phyloP scores from a whole-genome alignment of 148 eudicot species.

The Camellia japonica region DNA sequence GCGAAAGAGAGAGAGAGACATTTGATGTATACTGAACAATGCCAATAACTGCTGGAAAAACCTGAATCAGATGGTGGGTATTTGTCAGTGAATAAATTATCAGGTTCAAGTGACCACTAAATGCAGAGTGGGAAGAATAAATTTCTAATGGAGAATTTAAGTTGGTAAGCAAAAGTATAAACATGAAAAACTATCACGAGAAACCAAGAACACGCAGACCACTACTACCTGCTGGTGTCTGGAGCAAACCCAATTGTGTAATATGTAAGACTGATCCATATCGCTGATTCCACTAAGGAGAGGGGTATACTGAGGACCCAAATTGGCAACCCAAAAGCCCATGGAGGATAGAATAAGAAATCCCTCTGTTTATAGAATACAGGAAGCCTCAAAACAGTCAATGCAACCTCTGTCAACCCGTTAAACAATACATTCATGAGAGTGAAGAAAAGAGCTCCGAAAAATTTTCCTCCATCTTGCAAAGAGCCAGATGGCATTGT shows the following conservation, averaged over 20 bases:
- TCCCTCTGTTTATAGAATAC: conserved; percentile 69
- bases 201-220: neutral
- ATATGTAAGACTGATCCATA: conserved; percentile 64
- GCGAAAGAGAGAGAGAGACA: conserved; percentile 61
- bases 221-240: conserved; percentile 48
- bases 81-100: neutral
- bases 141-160: neutral
- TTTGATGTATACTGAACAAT: conserved; percentile 61
- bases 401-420: conserved; percentile 61
- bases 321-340: conserved; percentile 68
- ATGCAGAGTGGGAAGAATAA: neutral
- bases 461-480: conserved; percentile 54
- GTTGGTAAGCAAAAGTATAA: neutral
- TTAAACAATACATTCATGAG: conserved; percentile 62
- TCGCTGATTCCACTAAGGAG: conserved; percentile 58
- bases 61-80: conserved; percentile 28
- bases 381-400: conserved; percentile 57
- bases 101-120: neutral
- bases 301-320: conserved; percentile 63
- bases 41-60: conserved; percentile 63
- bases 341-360: conserved; percentile 55
- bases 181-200: neutral
- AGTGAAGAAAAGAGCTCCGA: conserved; percentile 61
- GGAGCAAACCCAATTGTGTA: conserved; percentile 75
- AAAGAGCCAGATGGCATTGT: conserved; percentile 48